Percentiles rank a stretch among this genome's conserved stretches.
Conservation (phyloP, 805 yeast species). For the Huiozyma sinensis region DNA sequence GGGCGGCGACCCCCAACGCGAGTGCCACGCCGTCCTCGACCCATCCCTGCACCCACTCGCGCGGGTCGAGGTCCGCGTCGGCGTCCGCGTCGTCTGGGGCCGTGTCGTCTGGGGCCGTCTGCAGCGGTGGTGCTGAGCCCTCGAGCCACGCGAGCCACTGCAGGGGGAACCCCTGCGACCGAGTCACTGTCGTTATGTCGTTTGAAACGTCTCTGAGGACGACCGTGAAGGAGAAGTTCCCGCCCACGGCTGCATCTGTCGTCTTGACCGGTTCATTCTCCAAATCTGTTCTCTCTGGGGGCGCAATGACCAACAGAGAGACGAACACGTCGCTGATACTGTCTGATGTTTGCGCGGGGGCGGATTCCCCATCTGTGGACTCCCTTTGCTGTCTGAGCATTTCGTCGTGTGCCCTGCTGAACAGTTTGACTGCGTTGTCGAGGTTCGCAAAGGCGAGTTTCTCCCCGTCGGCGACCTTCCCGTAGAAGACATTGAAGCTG, state of each 20-base stretch:
- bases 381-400: conserved; percentile 19
- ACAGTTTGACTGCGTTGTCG: conserved; percentile 53
- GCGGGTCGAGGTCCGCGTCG: conserved; percentile 52
- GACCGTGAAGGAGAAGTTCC: conserved; percentile 64
- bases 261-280: conserved; percentile 20
- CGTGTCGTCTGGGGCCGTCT: conserved; percentile 4
- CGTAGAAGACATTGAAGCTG: conserved; percentile 55
- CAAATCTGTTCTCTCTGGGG: conserved; percentile 17
- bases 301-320: conserved; percentile 51
- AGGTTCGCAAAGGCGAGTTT: conserved; percentile 82
- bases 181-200: conserved; percentile 57
- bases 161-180: conserved; percentile 82
- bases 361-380: conserved; percentile 10
- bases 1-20: conserved; percentile 79
- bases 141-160: conserved; percentile 91
- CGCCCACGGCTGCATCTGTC: conserved; percentile 30
- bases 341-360: conserved; percentile 7
- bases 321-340: conserved; percentile 53
- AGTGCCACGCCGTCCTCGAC: conserved; percentile 66
- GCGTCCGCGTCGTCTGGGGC: conserved; percentile 15
- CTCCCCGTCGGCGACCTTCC: conserved; percentile 74
- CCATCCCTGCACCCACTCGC: conserved; percentile 77
- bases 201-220: conserved; percentile 72
- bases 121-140: conserved; percentile 12
- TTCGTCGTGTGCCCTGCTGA: conserved; percentile 24